A percentile compares a stretch with the other conserved stretches of the same genome.
Evolutionary conservation across 371 early-diverging fungal genomes (phyloP).

Genomic region (Apophysomyces sp.): DNA sequence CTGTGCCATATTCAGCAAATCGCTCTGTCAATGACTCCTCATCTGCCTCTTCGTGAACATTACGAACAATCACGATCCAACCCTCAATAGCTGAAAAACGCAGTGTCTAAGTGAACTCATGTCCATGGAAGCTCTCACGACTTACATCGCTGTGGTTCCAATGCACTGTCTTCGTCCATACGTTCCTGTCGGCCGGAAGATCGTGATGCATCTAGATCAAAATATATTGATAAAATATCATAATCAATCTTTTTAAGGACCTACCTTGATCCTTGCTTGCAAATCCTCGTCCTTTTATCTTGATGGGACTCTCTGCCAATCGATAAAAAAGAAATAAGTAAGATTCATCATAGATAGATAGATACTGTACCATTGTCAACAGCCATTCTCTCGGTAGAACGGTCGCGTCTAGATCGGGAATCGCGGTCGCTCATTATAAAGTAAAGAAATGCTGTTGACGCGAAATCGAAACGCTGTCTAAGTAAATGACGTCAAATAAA

Average conservation of each 20-base stretch:
- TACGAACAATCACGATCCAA: slow-evolving; percentile 90
- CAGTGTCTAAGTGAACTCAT: not conserved
- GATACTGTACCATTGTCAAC: slow-evolving; percentile 55
- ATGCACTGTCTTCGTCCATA: slow-evolving; percentile 25
- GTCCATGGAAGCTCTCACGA: not conserved
- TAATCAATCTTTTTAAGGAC: not conserved
- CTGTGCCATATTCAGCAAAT: slow-evolving; percentile 87
- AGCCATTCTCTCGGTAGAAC: slow-evolving; percentile 51
- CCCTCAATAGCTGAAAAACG: slow-evolving; percentile 80
- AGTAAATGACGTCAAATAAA: no score
- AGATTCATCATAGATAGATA: not conserved
- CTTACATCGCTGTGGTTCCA: slow-evolving; percentile 67
- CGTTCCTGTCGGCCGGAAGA: slow-evolving; percentile 8
- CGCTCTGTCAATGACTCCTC: slow-evolving; percentile 90
- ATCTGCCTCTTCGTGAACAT: slow-evolving; percentile 91
- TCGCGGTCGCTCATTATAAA: slow-evolving; percentile 8
- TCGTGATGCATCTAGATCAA: slow-evolving; percentile 9
- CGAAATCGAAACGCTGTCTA: no score
- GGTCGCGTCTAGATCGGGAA: slow-evolving; percentile 3
- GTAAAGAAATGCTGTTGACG: not conserved
- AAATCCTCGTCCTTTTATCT: slow-evolving; percentile 43
- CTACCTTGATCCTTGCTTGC: slow-evolving; percentile 10
- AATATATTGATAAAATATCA: slow-evolving; percentile 2
- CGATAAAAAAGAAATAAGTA: not conserved
- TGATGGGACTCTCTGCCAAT: slow-evolving; percentile 16